These are phyloP conservation scores for Aureobasidium mangrovei DNA, from an alignment of 2,329 filamentous ascomycete species.

Conservation along the genomic window DNA sequence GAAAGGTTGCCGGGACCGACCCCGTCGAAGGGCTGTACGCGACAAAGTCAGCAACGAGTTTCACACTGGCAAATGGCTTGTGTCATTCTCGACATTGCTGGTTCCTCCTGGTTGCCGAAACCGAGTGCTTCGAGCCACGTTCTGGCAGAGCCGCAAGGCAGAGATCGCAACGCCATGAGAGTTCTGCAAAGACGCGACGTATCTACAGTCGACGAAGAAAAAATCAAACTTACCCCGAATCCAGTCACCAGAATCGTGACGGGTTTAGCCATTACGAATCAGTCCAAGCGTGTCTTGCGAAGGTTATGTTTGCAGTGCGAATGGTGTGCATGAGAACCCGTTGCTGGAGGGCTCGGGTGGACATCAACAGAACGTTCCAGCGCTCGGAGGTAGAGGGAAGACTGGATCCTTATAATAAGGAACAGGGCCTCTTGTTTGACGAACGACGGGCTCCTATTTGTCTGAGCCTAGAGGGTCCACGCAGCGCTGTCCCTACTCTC, in stretches of 20 bases:
- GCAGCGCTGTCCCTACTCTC: too few species aligned
- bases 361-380: too few species aligned
- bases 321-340: too few species aligned
- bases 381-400: too few species aligned
- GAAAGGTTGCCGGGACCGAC: slow-evolving; percentile 66
- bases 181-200: background rate
- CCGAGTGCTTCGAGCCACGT: background rate
- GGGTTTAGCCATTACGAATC: slow-evolving; percentile 22
- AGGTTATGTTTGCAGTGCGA: background rate
- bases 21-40: slow-evolving; percentile 61
- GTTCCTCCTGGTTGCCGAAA: background rate
- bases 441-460: too few species aligned
- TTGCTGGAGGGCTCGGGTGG: too few species aligned
- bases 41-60: slow-evolving; percentile 10
- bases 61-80: background rate
- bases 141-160: background rate
- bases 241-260: slow-evolving; percentile 37
- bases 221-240: slow-evolving; percentile 32
- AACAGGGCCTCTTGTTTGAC: too few species aligned
- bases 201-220: background rate
- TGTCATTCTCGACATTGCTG: background rate
- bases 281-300: background rate
- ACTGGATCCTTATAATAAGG: too few species aligned
- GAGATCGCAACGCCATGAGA: background rate
- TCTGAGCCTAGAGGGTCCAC: too few species aligned